Conservation (phyloP, 257 asterid species). For the Rhazya stricta region DNA sequence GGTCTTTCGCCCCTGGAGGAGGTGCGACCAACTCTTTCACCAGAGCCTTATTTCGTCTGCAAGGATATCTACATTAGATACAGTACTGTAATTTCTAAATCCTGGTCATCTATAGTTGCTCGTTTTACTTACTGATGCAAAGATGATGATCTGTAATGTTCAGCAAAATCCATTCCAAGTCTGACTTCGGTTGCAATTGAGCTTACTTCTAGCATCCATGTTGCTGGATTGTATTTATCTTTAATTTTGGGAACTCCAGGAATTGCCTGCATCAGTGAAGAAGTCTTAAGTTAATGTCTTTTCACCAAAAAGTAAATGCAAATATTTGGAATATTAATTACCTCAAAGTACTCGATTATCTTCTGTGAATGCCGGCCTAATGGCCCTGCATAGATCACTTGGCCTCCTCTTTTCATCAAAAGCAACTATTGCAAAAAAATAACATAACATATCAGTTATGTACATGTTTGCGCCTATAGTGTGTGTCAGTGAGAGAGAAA, state of each 20-base stretch:
- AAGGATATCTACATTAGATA: background rate
- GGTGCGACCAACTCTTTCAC: constrained; percentile 59
- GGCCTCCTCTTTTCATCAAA: constrained; percentile 66
- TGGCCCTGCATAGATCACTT: constrained; percentile 57
- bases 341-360: constrained; percentile 55
- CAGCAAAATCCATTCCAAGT: constrained; percentile 63
- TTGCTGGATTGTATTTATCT: constrained; percentile 80
- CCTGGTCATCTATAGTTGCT: background rate
- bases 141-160: constrained; percentile 51
- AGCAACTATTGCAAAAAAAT: constrained; percentile 40
- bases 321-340: constrained; percentile 14
- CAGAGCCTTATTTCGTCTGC: constrained; percentile 57
- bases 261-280: constrained; percentile 37
- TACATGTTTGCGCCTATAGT: background rate
- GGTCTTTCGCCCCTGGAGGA: constrained; percentile 53
- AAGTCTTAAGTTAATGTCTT: background rate
- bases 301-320: background rate
- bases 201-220: constrained; percentile 92
- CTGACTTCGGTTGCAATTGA: constrained; percentile 54
- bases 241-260: constrained; percentile 60
- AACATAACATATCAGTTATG: background rate
- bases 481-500: constrained; percentile 10
- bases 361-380: constrained; percentile 45
- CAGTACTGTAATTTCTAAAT: background rate
- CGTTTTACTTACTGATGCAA: constrained; percentile 44